Conservation (phyloP, 305 asterid genomes). For the Fraxinus velutina region DNA sequence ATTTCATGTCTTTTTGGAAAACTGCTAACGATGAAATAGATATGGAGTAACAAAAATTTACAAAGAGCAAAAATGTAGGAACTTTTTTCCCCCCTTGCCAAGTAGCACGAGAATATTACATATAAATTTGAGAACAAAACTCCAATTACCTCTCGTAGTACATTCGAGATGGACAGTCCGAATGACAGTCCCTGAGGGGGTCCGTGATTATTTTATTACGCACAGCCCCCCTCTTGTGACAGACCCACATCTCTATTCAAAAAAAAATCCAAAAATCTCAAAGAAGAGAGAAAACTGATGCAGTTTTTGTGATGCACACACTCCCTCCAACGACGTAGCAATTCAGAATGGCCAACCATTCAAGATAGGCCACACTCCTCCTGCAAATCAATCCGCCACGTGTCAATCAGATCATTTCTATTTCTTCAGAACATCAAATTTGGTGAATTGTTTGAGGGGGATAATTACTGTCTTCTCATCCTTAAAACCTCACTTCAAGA, state of each 20-base stretch:
- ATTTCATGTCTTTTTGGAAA: background rate
- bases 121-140: background rate
- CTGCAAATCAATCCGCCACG: constrained; percentile 39
- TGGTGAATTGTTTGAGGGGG: background rate
- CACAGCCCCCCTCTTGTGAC: background rate
- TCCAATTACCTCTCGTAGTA: background rate
- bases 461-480: background rate
- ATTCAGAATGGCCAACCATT: constrained; percentile 55
- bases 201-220: background rate
- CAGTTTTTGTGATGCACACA: background rate
- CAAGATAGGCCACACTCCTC: constrained; percentile 43
- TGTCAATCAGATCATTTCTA: constrained; percentile 32
- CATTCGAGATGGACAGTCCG: too few species aligned
- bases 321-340: background rate
- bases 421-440: background rate
- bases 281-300: background rate
- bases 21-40: background rate
- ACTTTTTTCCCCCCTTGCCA: background rate
- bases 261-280: background rate
- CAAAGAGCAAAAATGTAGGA: background rate
- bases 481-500: background rate
- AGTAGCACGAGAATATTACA: too few species aligned
- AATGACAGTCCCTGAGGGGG: background rate
- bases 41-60: too few species aligned
- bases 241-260: background rate